phyloP scores from a whole-genome alignment of 331 rosid genomes.

The Quercus tomentella region DNA sequence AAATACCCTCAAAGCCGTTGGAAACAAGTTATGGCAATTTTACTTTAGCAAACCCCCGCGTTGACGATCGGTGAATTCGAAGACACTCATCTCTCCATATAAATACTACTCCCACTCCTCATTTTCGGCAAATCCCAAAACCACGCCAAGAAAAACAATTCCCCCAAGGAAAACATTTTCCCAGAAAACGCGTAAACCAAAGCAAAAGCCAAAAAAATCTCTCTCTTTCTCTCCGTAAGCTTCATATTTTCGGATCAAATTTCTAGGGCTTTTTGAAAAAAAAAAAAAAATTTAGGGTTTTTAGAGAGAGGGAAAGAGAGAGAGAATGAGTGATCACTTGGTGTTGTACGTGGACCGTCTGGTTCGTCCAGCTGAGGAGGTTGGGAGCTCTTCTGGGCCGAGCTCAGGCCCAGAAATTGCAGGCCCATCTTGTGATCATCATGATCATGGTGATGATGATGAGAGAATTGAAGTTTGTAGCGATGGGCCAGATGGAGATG shows the following conservation, averaged over 20 bases:
- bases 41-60: too few species aligned
- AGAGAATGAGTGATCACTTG: constrained; percentile 77
- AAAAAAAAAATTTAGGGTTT: constrained; percentile 20
- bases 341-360: constrained; percentile 75
- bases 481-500: constrained; percentile 11
- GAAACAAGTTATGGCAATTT: neutral
- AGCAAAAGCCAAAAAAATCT: neutral
- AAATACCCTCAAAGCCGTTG: constrained; percentile 14
- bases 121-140: neutral
- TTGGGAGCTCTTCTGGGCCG: constrained; percentile 31
- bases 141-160: neutral
- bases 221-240: neutral
- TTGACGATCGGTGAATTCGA: constrained; percentile 9
- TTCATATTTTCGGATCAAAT: neutral
- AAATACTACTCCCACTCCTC: neutral
- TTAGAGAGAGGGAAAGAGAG: neutral
- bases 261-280: neutral
- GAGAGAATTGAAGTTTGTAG: neutral
- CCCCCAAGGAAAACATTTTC: constrained; percentile 10
- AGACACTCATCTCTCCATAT: neutral
- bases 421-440: constrained; percentile 33
- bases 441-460: too few species aligned
- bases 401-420: constrained; percentile 8
- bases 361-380: constrained; percentile 29
- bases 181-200: neutral